Evolutionary conservation across 768 basidiomycete genomes (phyloP), one percentile per base, ranked within the genome.

Genomic region (Calocybe indica): DNA sequence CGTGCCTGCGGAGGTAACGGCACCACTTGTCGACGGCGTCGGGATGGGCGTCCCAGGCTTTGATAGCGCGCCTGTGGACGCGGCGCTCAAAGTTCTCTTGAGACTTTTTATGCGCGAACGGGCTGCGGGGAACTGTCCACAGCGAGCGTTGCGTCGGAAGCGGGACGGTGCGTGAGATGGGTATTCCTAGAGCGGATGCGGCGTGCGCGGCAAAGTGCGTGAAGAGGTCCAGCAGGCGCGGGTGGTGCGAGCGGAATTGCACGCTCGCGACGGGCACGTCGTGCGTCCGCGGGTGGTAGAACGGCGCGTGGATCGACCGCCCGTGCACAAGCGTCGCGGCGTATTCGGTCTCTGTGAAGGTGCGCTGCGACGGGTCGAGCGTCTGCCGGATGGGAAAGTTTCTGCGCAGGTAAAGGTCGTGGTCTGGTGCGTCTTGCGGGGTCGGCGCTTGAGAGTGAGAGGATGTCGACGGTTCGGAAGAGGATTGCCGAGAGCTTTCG

Each of bases 61-160:
- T 94, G 67, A 98, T 81, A 35, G 78, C 78, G 8, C 94, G 79
- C 59, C 88, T 89, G 60, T 94, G 88, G 45, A 85, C 83, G 57
- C 73, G 78, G 28, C 90, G 72, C 62, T 92, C 86, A 62, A 95
- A 98, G 67, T 97, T 98, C 71, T 98, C 93, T 66, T 97, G 93
- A 12, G 78, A 71, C 67, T 95, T 96, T 61, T 98, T 98, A 64
- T 94, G 86, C 5, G 80, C 83, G 61, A 98, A 98, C 7, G 95
- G 94, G 3, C 81, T 78, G 33, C 85, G 79, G 7, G 77, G 74
- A 12, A 96, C 93, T 0, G 95, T 96, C 83, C 89, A 91, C 7
- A 96, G 69, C 5, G 76, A 72, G 39, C 88, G 85, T 53, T 83
- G 73, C 2, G 78, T 89, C 0, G 92, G 92, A 0, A 95, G 78